phyloP scores from a whole-genome alignment of 1,284 basidiomycete genomes.

The Fomitopsis betulina region DNA sequence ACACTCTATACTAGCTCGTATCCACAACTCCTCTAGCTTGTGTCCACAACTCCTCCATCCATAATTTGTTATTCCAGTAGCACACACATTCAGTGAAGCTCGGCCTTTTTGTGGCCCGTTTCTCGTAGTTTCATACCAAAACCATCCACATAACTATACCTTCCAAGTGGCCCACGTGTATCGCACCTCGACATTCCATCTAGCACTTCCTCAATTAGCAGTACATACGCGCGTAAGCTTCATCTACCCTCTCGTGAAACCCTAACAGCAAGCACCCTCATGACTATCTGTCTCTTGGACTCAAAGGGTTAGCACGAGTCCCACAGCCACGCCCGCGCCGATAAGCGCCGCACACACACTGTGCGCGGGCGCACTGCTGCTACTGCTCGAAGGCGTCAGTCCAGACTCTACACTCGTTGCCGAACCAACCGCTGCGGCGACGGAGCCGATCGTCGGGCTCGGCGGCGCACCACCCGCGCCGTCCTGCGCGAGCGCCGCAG shows the following conservation, averaged over 20 bases:
- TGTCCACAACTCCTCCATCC: neutral
- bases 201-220: neutral
- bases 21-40: neutral
- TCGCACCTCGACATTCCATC: too few relatives aligned
- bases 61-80: too few relatives aligned
- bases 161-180: too few relatives aligned
- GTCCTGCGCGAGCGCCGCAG: conserved; percentile 28
- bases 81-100: too few relatives aligned
- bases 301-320: neutral
- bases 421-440: conserved; percentile 13
- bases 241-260: conserved; percentile 1
- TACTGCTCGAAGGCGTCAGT: neutral
- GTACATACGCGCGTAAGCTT: neutral
- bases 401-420: neutral
- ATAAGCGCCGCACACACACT: neutral
- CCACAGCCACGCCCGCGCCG: neutral
- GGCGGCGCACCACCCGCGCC: conserved; percentile 27
- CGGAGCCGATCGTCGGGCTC: conserved; percentile 28
- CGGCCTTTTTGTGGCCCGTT: too few relatives aligned
- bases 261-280: neutral
- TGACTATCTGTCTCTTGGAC: neutral
- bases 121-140: too few relatives aligned
- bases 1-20: neutral
- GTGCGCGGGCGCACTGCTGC: too few relatives aligned
- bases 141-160: too few relatives aligned